These are phyloP conservation scores for Termitomyces sp. DNA, from an alignment of 768 basidiomycete genomes.

Conservation along the genomic window DNA sequence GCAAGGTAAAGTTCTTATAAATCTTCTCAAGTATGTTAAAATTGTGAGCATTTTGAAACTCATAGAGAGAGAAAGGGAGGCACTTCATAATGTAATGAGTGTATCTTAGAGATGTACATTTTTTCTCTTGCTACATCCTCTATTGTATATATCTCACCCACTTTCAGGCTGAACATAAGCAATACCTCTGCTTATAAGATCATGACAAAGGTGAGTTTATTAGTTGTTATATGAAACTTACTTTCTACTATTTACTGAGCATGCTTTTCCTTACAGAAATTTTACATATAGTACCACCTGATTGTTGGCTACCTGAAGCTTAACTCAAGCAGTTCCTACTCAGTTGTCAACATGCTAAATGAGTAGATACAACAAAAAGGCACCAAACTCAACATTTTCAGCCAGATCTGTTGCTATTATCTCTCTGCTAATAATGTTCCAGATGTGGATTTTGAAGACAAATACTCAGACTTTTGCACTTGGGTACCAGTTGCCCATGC, in stretches of 20 bases:
- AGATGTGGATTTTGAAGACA: conserved; percentile 15
- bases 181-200: background rate
- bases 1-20: background rate
- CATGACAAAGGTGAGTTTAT: background rate
- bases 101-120: background rate
- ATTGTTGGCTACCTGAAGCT: conserved; percentile 9
- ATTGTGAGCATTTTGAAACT: background rate
- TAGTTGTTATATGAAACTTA: no score
- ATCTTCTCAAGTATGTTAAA: background rate
- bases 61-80: background rate
- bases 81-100: background rate
- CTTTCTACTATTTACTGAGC: background rate
- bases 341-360: conserved; percentile 10
- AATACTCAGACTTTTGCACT: conserved; percentile 13
- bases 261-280: background rate
- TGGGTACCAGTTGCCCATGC: background rate
- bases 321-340: background rate
- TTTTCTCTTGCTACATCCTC: background rate
- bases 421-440: conserved; percentile 15
- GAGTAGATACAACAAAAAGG: conserved; percentile 16
- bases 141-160: background rate
- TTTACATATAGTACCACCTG: conserved; percentile 17
- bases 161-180: background rate
- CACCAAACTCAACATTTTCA: conserved; percentile 17
- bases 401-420: no score